phyloP scores from a whole-genome alignment of 345 rosid genomes.

The Gossypium ekmanianum region DNA sequence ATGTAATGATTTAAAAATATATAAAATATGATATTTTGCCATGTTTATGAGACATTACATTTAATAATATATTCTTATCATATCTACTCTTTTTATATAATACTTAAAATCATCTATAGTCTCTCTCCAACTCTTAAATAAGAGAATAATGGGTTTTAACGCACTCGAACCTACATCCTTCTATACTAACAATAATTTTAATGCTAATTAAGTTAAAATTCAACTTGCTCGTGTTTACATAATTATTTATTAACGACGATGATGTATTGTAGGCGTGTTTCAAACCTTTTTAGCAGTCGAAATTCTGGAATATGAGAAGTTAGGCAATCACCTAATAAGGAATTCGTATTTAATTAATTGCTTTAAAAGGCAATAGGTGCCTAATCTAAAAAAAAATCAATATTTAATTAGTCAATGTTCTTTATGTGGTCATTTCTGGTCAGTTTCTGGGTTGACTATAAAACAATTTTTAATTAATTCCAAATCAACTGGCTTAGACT shows the following conservation, averaged over 20 bases:
- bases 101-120: no score
- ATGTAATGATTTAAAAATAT: no score
- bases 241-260: not conserved
- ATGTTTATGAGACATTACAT: no score
- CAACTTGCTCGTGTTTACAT: accelerated
- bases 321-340: not conserved
- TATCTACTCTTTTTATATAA: no score
- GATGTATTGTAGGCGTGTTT: not conserved
- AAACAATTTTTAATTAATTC: not conserved
- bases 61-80: no score
- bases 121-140: accelerated
- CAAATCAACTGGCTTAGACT: not conserved
- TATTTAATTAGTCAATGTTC: not conserved
- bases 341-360: no score
- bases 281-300: not conserved
- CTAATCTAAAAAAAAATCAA: conserved; percentile 4
- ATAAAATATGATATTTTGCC: no score
- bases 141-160: accelerated
- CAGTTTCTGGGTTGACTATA: not conserved
- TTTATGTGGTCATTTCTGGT: not conserved
- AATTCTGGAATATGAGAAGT: not conserved
- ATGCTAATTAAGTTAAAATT: accelerated
- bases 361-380: not conserved
- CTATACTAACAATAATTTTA: accelerated
- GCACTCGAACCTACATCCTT: accelerated